Evolutionary conservation across 768 basidiomycete species (phyloP).

Genomic region (Boletus eberwhitei): DNA sequence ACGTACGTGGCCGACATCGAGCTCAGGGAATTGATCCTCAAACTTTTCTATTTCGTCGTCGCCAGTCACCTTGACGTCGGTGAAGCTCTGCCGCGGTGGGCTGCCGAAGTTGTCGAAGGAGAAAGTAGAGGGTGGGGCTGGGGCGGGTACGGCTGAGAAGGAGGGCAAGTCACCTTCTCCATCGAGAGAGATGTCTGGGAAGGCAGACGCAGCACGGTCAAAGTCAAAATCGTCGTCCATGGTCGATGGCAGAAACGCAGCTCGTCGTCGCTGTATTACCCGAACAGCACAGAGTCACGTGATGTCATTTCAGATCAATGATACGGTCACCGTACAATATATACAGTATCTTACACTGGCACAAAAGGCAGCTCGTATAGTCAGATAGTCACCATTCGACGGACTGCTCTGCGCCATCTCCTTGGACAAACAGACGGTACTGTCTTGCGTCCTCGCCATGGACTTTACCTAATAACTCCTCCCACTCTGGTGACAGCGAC

Average conservation of each 20-base stretch:
- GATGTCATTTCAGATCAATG: background rate
- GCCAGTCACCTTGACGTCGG: constrained; percentile 77
- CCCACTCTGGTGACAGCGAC: too few relatives aligned
- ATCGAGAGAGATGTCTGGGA: constrained; percentile 82
- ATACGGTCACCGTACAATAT: too few relatives aligned
- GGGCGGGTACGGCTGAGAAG: constrained; percentile 31
- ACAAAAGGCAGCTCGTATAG: too few relatives aligned
- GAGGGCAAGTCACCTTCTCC: constrained; percentile 56
- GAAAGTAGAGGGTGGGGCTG: constrained; percentile 44
- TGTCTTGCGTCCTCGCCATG: too few relatives aligned
- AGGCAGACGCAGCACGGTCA: constrained; percentile 75
- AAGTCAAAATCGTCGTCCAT: constrained; percentile 64
- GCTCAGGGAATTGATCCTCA: constrained; percentile 80
- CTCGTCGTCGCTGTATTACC: background rate
- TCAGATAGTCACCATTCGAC: too few relatives aligned
- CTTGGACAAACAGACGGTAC: too few relatives aligned
- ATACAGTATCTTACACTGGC: too few relatives aligned
- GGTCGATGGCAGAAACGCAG: background rate
- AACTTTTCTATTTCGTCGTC: constrained; percentile 86
- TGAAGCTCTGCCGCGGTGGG: constrained; percentile 37
- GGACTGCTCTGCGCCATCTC: too few relatives aligned
- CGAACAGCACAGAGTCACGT: constrained; percentile 3
- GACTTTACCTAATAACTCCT: too few relatives aligned
- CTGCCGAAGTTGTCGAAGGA: constrained; percentile 65
- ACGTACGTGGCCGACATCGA: constrained; percentile 50